phyloP scores from a whole-genome alignment of 441 rosid genomes.

The Pelargonium myrrhifolium region DNA sequence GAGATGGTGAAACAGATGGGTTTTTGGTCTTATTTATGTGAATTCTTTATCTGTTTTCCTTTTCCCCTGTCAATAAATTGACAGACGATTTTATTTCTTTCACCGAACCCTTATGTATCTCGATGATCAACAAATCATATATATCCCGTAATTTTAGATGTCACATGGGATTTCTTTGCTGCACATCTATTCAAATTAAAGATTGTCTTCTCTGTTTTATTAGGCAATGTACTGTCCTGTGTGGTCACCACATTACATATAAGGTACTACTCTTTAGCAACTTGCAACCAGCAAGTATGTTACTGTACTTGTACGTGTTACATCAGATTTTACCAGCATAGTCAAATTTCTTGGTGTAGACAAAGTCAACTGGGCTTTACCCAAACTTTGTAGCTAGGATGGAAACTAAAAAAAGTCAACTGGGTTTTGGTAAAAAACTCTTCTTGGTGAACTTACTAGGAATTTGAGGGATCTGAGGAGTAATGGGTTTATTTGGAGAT shows the following conservation, averaged over 20 bases:
- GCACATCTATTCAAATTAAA: too few relatives aligned
- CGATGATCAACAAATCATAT: background rate
- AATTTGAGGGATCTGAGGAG: constrained; percentile 16
- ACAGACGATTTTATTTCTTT: too few relatives aligned
- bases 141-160: background rate
- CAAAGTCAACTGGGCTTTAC: too few relatives aligned
- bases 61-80: too few relatives aligned
- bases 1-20: constrained; percentile 26
- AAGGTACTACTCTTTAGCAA: background rate
- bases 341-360: background rate
- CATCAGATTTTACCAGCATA: background rate
- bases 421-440: background rate
- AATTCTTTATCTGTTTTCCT: background rate
- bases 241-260: background rate
- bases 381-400: background rate
- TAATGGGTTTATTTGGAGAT: constrained; percentile 11
- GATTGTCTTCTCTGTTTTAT: background rate
- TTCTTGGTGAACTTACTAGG: background rate
- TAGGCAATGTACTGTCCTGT: background rate
- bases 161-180: background rate
- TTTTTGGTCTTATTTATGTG: constrained; percentile 15
- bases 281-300: background rate
- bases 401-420: background rate
- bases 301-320: background rate
- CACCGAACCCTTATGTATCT: background rate